Evolutionary conservation across 805 yeast genomes (phyloP).

Genomic region (Maudiozyma pseudohumilis): DNA sequence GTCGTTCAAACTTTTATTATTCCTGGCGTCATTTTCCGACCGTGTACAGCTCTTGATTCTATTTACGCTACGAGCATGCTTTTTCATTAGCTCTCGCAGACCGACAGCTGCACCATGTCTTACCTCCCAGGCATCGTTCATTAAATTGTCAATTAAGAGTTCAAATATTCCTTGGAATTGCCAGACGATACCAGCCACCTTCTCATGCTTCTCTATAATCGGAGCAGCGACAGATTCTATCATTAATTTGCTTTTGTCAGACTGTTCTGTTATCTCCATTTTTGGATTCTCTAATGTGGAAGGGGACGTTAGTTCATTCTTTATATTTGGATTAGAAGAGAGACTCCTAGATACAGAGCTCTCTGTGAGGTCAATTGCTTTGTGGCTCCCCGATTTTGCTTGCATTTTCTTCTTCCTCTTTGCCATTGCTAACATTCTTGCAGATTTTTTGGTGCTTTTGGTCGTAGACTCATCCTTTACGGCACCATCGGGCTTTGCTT

Average conservation of each 20-base stretch:
- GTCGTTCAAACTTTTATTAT: constrained; percentile 71
- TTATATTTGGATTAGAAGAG: constrained; percentile 23
- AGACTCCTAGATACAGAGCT: constrained; percentile 48
- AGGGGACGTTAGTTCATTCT: constrained; percentile 6
- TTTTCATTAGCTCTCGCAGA: constrained; percentile 59
- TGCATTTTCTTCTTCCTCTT: constrained; percentile 79
- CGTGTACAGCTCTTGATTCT: constrained; percentile 54
- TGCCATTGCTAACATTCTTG: constrained; percentile 90
- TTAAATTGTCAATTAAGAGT: constrained; percentile 64
- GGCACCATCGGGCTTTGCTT: constrained; percentile 8
- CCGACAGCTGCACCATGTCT: constrained; percentile 96
- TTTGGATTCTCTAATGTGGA: constrained; percentile 30
- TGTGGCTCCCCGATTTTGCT: constrained; percentile 41
- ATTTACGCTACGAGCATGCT: constrained; percentile 82
- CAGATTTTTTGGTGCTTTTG: constrained; percentile 39
- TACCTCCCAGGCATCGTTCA: constrained; percentile 83
- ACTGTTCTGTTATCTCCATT: constrained; percentile 64
- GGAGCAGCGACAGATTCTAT: constrained; percentile 72
- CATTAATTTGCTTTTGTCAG: constrained; percentile 72
- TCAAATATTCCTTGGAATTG: constrained; percentile 91
- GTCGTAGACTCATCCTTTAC: constrained; percentile 8
- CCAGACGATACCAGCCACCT: constrained; percentile 74
- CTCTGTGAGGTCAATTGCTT: constrained; percentile 61
- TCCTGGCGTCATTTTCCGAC: constrained; percentile 55
- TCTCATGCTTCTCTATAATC: constrained; percentile 58